Conservation (phyloP, 1,284 basidiomycete species). For the Afroboletus lepidellus region DNA sequence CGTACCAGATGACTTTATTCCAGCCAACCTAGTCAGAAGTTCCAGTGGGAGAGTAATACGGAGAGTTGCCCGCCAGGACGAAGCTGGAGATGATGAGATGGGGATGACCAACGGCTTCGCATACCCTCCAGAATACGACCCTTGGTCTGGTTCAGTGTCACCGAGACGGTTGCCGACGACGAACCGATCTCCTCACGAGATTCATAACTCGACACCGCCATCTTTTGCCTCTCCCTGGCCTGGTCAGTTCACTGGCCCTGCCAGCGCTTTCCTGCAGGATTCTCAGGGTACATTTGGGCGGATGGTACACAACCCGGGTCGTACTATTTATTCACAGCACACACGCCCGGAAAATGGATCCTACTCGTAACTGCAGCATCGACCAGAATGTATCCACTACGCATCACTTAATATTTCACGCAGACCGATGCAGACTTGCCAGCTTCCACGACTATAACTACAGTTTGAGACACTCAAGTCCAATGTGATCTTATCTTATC, state of each 20-base stretch:
- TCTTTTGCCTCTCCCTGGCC: constrained; percentile 36
- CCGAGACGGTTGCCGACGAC: constrained; percentile 24
- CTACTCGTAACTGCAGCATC: constrained; percentile 22
- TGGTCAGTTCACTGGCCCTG: constrained; percentile 44
- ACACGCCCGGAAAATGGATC: constrained; percentile 34
- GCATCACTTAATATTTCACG: constrained; percentile 21
- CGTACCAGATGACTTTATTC: constrained; percentile 21
- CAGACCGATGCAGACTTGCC: constrained; percentile 3
- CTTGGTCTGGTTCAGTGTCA: constrained; percentile 29
- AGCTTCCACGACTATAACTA: not conserved
- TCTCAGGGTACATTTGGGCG: constrained; percentile 32
- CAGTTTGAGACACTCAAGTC: constrained; percentile 1
- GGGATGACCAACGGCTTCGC: constrained; percentile 25
- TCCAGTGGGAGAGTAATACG: constrained; percentile 36
- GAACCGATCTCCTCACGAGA: constrained; percentile 24
- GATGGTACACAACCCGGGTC: constrained; percentile 45
- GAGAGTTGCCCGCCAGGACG: constrained; percentile 30
- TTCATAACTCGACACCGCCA: constrained; percentile 27
- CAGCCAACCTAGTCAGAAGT: constrained; percentile 25
- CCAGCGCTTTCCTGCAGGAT: constrained; percentile 45
- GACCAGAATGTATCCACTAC: constrained; percentile 23
- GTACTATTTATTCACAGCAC: constrained; percentile 57
- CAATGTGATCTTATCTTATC: constrained; percentile 31
- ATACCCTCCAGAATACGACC: constrained; percentile 20
- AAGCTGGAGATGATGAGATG: constrained; percentile 21